Evolutionary conservation across 345 rosid species (phyloP).

Genomic region (Eucalyptus marginata): DNA sequence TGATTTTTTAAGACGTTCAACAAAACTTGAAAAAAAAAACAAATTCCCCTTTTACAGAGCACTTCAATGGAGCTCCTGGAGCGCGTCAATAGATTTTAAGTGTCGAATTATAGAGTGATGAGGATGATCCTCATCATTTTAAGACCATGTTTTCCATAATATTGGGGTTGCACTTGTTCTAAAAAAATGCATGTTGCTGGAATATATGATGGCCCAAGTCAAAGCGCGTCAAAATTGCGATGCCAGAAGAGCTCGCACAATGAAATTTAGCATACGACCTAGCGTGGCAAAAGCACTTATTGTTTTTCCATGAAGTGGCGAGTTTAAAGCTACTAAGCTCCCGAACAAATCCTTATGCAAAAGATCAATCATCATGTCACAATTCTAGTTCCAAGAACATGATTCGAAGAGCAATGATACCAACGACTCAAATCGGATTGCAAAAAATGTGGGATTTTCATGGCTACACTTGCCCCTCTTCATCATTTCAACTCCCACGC

Average conservation of each 20-base stretch:
- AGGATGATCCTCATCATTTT: not conserved
- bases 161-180: not conserved
- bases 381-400: not conserved
- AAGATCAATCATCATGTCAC: not conserved
- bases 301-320: not conserved
- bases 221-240: not conserved
- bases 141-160: not conserved
- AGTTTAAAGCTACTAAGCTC: not conserved
- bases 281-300: not conserved
- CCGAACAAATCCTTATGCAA: not conserved
- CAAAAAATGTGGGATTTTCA: not conserved
- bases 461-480: not conserved
- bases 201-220: not conserved
- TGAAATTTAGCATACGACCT: not conserved
- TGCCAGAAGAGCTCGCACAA: not conserved
- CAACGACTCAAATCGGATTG: not conserved
- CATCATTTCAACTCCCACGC: not conserved
- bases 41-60: accelerated
- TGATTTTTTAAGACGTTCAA: accelerated
- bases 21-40: accelerated
- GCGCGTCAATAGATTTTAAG: accelerated
- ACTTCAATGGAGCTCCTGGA: not conserved
- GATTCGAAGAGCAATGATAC: not conserved
- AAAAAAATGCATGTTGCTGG: not conserved
- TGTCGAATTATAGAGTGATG: not conserved